Base-by-base conservation (phyloP, 768 basidiomycete species). In the Termitomyces sp. region DNA sequence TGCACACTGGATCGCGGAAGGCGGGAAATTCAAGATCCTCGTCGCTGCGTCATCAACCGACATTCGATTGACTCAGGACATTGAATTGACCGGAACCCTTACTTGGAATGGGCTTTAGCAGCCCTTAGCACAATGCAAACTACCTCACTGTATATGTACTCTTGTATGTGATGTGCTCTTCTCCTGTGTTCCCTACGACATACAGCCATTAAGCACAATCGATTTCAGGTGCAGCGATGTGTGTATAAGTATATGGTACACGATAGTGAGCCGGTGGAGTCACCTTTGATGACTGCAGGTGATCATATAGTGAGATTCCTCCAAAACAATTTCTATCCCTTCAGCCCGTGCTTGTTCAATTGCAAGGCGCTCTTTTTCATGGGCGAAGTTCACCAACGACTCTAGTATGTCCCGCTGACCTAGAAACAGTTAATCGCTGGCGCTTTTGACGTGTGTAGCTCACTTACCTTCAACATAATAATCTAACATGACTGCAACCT, bases 401-500 rank as follows among this genome's bases (percentile, higher is more conserved):
- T 71, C 62, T 14, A 88, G 64, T 41, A 88, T 85, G n/a, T 79
- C 79, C 4, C 72, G 70, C 67, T 89, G 87, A 16, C 86, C 87
- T 86, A 58, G 1, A 19, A 45, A 34, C 55, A 46, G 46, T 31
- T 44, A 47, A 31, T 34, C 17, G 44, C 19, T 25, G 52, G 31
- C 48, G 19, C 43, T 23, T 27, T n/a, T 11, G 34, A n/a, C 4
- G 34, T 16, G 27, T 2, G 46, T 23, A 40, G 46, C 1, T 46
- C 3, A 3, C 73, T 53, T 53, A 85, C 88, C 88, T 72, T 84
- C 75, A 8, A 90, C 66, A 62, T 94, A 94, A 59, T 86, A 73
- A 32, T 73, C 70, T 49, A 89, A 73, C 90, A 94, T 94, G 49
- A 62, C 50, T 35, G 69, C 69, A 1, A 95, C 86, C 11, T 86